These are phyloP conservation scores for Annulohypoxylon moriforme DNA, from an alignment of 495 filamentous ascomycete species.

Conservation along the genomic window DNA sequence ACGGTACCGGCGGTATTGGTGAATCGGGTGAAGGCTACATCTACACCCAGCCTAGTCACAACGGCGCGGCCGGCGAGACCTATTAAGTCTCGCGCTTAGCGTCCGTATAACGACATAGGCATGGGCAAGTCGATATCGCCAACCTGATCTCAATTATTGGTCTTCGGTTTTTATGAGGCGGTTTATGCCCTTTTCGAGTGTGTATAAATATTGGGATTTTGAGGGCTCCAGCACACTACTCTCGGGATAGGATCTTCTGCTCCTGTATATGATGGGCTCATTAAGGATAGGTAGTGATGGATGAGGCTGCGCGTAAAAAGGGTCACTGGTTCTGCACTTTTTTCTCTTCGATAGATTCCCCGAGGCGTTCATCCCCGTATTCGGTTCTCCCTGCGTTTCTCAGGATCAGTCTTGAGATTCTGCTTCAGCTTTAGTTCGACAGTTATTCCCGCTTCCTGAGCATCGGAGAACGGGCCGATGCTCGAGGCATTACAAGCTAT, in stretches of 20 bases:
- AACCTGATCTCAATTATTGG: constrained; percentile 6
- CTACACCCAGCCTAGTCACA: constrained; percentile 77
- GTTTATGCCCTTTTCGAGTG: constrained; percentile 38
- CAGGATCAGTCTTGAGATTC: constrained; percentile 46
- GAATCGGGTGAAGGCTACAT: constrained; percentile 70
- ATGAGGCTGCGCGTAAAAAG: constrained; percentile 41
- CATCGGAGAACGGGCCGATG: constrained; percentile 43
- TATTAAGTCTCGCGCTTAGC: constrained; percentile 42
- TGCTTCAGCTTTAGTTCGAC: constrained; percentile 41
- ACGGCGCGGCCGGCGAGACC: constrained; percentile 69
- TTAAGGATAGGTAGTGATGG: constrained; percentile 38
- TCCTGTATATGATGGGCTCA: constrained; percentile 51
- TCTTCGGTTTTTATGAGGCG: constrained; percentile 17
- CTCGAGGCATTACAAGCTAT: constrained; percentile 39
- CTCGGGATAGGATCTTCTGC: constrained; percentile 29
- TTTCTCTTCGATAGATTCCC: constrained; percentile 54
- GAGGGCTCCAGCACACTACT: constrained; percentile 17
- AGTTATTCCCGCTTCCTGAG: constrained; percentile 43
- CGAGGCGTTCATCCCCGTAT: constrained; percentile 42
- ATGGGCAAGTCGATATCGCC: constrained; percentile 7
- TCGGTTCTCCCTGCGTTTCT: constrained; percentile 40
- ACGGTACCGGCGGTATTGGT: constrained; percentile 68
- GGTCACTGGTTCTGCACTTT: constrained; percentile 34
- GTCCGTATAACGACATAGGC: constrained; percentile 19
- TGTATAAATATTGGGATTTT: constrained; percentile 46